Percentiles rank a stretch among this genome's conserved stretches.
Conservation (phyloP, 1,284 basidiomycete genomes). For the Trichosporon coremiiforme region DNA sequence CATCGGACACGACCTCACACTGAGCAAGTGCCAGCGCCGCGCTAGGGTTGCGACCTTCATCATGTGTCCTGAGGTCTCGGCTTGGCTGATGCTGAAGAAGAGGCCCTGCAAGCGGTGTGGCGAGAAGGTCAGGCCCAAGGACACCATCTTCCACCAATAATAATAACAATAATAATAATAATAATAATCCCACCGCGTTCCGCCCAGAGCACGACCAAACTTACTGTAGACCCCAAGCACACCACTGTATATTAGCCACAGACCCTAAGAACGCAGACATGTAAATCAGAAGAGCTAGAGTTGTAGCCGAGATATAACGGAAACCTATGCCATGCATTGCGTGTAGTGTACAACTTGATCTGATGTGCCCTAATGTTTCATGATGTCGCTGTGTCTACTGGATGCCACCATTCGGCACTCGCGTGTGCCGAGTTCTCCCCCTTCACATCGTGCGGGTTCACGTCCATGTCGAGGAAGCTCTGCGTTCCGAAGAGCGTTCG, state of each 20-base stretch:
- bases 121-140: not conserved
- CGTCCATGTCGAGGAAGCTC: slow-evolving; percentile 39
- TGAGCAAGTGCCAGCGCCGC: not conserved
- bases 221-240: no score
- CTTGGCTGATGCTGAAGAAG: not conserved
- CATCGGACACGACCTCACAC: not conserved
- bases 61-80: not conserved
- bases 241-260: no score
- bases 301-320: not conserved
- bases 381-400: no score
- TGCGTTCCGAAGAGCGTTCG: slow-evolving; percentile 52
- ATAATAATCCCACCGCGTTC: no score
- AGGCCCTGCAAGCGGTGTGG: not conserved
- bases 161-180: no score
- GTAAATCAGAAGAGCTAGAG: not conserved
- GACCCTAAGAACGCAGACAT: no score
- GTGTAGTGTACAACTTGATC: slow-evolving; percentile 4
- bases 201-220: no score
- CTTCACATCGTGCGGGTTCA: not conserved
- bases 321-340: slow-evolving; percentile 13
- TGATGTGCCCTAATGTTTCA: no score
- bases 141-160: not conserved
- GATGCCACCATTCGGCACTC: not conserved
- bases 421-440: not conserved
- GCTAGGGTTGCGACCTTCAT: not conserved